These are phyloP conservation scores for Allomyces macrogynus DNA, from an alignment of 192 early-diverging fungal genomes.

Conservation along the genomic window DNA sequence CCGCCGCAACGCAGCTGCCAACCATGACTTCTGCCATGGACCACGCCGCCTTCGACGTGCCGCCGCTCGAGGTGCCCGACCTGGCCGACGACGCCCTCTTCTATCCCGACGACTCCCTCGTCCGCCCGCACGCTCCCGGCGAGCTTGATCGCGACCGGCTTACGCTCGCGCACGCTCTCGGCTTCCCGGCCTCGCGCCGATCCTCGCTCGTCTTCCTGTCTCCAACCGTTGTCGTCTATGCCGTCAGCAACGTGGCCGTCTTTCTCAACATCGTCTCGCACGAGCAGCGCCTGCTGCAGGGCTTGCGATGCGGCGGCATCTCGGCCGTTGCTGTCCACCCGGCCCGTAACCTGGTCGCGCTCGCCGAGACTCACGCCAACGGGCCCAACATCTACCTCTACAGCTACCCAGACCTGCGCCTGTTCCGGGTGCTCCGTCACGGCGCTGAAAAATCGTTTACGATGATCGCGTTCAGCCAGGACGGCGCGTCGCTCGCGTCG, in stretches of 20 bases:
- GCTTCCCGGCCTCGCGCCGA: neutral
- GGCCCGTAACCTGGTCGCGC: constrained; percentile 20
- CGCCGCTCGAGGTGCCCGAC: too few species aligned
- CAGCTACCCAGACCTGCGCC: constrained; percentile 22
- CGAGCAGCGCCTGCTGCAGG: constrained; percentile 25
- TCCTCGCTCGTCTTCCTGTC: neutral
- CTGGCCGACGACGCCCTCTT: neutral
- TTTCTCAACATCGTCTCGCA: constrained; percentile 27
- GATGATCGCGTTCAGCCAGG: constrained; percentile 22
- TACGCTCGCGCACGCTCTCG: neutral
- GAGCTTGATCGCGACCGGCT: neutral
- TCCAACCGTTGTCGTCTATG: constrained; percentile 10
- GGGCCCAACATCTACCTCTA: constrained; percentile 34
- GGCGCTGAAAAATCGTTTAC: constrained; percentile 24
- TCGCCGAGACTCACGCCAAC: constrained; percentile 21
- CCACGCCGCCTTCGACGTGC: too few species aligned
- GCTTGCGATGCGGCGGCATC: constrained; percentile 26
- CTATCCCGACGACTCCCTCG: neutral
- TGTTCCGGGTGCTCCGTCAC: constrained; percentile 21
- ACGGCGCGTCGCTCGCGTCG: constrained; percentile 33
- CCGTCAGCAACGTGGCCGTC: constrained; percentile 31
- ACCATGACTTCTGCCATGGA: too few species aligned
- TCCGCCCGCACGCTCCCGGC: neutral
- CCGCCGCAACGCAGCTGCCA: too few species aligned
- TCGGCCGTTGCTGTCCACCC: constrained; percentile 36